Evolutionary conservation across 2,329 filamentous ascomycete species (phyloP).

Genomic region (Chalaropsis ovoidea): DNA sequence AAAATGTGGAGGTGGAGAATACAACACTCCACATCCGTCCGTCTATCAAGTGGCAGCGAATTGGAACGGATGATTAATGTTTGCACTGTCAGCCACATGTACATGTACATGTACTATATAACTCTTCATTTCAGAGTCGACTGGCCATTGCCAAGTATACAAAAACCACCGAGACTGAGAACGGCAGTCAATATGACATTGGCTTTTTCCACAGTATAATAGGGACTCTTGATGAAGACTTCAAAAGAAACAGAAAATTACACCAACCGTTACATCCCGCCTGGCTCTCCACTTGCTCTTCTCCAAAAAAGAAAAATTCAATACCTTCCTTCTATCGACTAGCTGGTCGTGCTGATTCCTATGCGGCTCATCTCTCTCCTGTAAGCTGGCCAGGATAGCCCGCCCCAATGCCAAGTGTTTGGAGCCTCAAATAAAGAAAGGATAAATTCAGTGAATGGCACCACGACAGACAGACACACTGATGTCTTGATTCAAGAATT

Average conservation of each 20-base stretch:
- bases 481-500: background rate
- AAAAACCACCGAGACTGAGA: no score
- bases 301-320: background rate
- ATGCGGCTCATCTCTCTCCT: conserved; percentile 10
- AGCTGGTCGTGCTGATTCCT: background rate
- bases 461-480: no score
- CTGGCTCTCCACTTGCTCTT: background rate
- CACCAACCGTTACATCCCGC: no score
- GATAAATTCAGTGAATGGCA: background rate
- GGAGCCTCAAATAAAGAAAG: conserved; percentile 1
- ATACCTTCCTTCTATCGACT: background rate
- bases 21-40: background rate
- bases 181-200: no score
- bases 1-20: background rate
- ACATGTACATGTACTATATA: background rate
- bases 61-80: background rate
- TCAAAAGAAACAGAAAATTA: no score
- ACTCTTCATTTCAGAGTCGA: background rate
- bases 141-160: no score
- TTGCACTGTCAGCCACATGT: background rate
- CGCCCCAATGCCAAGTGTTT: conserved; percentile 5
- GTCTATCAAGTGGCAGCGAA: conserved; percentile 9
- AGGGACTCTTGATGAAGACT: no score
- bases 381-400: background rate
- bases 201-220: no score